Evolutionary conservation across 2,329 filamentous ascomycete genomes (phyloP), one percentile per base, ranked within the genome.

Genomic region (Exophiala oligosperma): DNA sequence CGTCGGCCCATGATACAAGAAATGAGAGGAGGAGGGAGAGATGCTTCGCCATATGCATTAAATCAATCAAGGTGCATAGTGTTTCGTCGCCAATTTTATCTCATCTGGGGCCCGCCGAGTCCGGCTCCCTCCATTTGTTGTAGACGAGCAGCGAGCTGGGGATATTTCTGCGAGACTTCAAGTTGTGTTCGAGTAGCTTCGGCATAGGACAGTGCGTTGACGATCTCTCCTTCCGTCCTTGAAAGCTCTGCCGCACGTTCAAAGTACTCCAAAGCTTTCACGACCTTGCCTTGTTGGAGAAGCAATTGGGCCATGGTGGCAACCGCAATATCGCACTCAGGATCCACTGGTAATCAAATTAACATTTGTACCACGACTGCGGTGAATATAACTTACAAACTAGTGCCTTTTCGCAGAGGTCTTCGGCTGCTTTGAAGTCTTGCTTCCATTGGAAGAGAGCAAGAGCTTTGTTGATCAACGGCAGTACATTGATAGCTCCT

Each of bases 381-480:
- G 46, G 49, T 6, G 49, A 21, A 56, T 46, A 38, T 12, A 49
- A 82, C 90, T 81, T 83, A 96, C 92, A 95, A 70, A 97, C 96
- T 51, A 99, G 81, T 29, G 94, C 94, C 82, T 96, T 97, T 77
- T 97, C 88, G 82, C 94, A 99, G 52, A 99, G 83, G 77, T 94
- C 91, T 81, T 99, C 92, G 1, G 94, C 93, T 76, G 96, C 93
- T 60, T 84, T 81, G 72, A 96, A 97, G 76, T 97, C 93, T 70
- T 95, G 89, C 82, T 96, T 97, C 89, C 92, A 97, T 74, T 99
- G 94, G 84, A 97, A 97, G 48, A 97, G 81, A 11, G 93, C 92
- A 28, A 99, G 84, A 4, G 94, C 92, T 81, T 99, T 99, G 85
- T 99, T 99, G 78, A 99, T 97, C 51, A 99, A 81, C 12, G 94